Evolutionary conservation across 805 yeast species (phyloP), one percentile per base, ranked within the genome.

Genomic region (Pichia membranifaciens): DNA sequence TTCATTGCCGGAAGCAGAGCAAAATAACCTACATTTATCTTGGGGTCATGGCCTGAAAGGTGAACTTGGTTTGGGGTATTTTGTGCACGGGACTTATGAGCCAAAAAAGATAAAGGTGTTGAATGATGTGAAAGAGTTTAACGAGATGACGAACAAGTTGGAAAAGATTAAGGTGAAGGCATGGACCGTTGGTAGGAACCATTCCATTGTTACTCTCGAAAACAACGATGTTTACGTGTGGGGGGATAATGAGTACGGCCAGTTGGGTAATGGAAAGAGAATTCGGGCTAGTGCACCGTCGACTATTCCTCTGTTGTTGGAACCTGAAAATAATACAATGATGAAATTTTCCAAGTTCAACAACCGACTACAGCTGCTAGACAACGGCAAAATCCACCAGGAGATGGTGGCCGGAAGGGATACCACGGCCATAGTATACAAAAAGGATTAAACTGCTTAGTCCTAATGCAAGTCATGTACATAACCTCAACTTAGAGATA

Each of bases 41-140:
- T 82, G 89, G 69, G 99, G 99, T 18, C 81, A 81, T 58, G 96
- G 97, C 5, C 62, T 84, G 44, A 75, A 78, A 57, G 99, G 98
- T 16, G 95, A 88, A 65, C 70, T 89, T 47, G 99, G 97, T 21
- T 76, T 78, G 39, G 88, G 87, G 15, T 74, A 82, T 47, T 89
- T 73, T 62, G 67, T 82, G 32, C 96, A 89, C 62, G 82, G 86
- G 16, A 85, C 82, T 58, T 69, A 78, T 17, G 74, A 73, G 41
- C 96, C 96, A 6, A 68, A 75, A 17, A 75, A 76, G 38, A 61
- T 90, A 50, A 73, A 74, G 55, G 58, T 73, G 1, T 61, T 84
- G 44, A 56, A 62, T 22, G 66, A 70, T 13, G 66, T 81, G 43
- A 66, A 65, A 35, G 87, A 82, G 57, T 87, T 57, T 59, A 74